Evolutionary conservation across 495 filamentous ascomycete species (phyloP).

Genomic region (Xylaria grammica): DNA sequence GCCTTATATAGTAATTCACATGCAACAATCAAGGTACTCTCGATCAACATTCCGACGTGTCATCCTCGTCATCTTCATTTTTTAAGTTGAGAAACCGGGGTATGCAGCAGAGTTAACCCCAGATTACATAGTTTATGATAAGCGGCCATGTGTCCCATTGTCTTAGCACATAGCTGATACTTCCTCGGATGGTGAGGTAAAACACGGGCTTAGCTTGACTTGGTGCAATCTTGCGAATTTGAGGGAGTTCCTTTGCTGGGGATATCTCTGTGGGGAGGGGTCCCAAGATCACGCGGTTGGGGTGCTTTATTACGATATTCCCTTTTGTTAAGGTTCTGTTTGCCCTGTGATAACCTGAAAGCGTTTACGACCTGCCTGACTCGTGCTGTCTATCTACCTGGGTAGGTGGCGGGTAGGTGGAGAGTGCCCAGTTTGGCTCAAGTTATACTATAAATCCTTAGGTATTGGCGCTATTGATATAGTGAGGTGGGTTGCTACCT

Average conservation of each 20-base stretch:
- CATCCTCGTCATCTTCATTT: background rate
- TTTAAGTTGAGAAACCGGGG: background rate
- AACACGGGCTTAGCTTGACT: background rate
- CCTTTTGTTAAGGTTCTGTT: too few species aligned
- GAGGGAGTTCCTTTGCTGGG: too few species aligned
- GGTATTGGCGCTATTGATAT: too few species aligned
- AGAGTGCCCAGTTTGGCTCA: background rate
- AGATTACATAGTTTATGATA: background rate
- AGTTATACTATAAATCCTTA: too few species aligned
- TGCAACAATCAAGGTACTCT: background rate
- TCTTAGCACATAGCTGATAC: background rate
- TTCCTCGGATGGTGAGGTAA: background rate
- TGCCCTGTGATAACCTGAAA: too few species aligned
- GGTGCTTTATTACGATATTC: too few species aligned
- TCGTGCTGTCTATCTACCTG: background rate
- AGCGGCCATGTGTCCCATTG: background rate
- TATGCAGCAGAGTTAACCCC: background rate
- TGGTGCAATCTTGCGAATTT: background rate
- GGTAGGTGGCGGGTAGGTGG: background rate
- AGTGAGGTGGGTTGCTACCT: too few species aligned
- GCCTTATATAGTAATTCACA: too few species aligned
- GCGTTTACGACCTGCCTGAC: background rate
- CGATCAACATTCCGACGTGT: background rate
- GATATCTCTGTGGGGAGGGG: slow-evolving; percentile 3
- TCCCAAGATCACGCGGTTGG: background rate